phyloP scores from a whole-genome alignment of 352 stramenopile genomes.

The Globisporangium mamillatum region DNA sequence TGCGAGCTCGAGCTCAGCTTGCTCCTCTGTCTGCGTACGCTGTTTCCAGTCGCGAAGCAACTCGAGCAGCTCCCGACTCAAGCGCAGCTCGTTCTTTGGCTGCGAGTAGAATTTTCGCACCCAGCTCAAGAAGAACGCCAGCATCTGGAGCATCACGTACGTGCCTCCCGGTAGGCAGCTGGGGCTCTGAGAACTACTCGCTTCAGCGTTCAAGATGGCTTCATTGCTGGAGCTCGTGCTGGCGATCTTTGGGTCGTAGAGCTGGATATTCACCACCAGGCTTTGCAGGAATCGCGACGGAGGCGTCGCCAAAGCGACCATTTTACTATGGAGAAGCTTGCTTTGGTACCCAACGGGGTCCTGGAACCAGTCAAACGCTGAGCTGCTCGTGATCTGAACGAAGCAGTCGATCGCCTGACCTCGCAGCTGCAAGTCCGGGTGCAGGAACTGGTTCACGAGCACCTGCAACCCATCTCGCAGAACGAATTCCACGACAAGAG shows the following conservation, averaged over 20 bases:
- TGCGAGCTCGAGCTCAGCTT: slow-evolving; percentile 25
- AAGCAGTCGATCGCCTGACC: slow-evolving; percentile 43
- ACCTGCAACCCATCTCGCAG: slow-evolving; percentile 27
- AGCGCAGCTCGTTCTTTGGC: slow-evolving; percentile 29
- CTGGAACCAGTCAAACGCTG: slow-evolving; percentile 41
- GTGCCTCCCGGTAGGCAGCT: slow-evolving; percentile 22
- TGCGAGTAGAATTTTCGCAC: slow-evolving; percentile 39
- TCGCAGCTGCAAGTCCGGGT: slow-evolving; percentile 34
- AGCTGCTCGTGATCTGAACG: slow-evolving; percentile 39
- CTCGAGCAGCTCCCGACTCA: slow-evolving; percentile 30
- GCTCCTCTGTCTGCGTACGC: slow-evolving; percentile 19
- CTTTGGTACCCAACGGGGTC: slow-evolving; percentile 24
- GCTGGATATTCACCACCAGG: slow-evolving; percentile 28
- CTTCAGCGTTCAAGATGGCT: background rate
- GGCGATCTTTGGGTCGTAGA: slow-evolving; percentile 12
- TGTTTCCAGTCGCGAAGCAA: slow-evolving; percentile 26
- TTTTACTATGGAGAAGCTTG: slow-evolving; percentile 32
- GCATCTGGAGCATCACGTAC: slow-evolving; percentile 33
- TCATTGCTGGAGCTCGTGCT: background rate
- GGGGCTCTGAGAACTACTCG: background rate
- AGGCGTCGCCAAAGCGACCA: slow-evolving; percentile 24
- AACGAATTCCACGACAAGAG: slow-evolving; percentile 33
- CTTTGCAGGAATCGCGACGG: slow-evolving; percentile 18
- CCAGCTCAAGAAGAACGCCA: slow-evolving; percentile 49
- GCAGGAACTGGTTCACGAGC: slow-evolving; percentile 28